phyloP scores from a whole-genome alignment of 495 filamentous ascomycete genomes.

The Copromyces sp. region DNA sequence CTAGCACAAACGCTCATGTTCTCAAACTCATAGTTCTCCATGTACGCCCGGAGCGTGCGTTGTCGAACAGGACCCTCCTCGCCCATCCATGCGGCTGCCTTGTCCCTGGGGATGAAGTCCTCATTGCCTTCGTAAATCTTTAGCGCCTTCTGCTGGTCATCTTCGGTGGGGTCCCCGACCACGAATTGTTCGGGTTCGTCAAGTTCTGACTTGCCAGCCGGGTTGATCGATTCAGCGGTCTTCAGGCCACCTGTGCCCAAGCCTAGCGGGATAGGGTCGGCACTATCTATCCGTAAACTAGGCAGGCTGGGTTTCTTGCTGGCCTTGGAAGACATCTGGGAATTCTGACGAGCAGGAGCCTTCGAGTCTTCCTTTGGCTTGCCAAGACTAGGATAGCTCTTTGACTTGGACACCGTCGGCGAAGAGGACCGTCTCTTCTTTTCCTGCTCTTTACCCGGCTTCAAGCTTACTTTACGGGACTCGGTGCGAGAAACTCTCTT shows the following conservation, averaged over 20 bases:
- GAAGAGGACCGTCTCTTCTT: slow-evolving; percentile 17
- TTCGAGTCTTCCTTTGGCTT: slow-evolving; percentile 9
- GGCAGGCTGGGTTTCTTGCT: slow-evolving; percentile 38
- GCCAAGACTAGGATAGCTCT: slow-evolving; percentile 23
- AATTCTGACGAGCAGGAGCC: slow-evolving; percentile 7
- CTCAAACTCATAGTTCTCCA: slow-evolving; percentile 82
- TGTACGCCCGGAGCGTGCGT: slow-evolving; percentile 69
- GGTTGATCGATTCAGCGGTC: slow-evolving; percentile 11
- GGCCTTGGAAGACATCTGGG: slow-evolving; percentile 23
- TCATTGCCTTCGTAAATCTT: slow-evolving; percentile 83
- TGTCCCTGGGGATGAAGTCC: slow-evolving; percentile 60
- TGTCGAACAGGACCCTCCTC: slow-evolving; percentile 57
- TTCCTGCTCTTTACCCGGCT: slow-evolving; percentile 10
- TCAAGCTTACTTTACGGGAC: slow-evolving; percentile 10
- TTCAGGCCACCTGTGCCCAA: slow-evolving; percentile 5
- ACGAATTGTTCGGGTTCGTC: slow-evolving; percentile 37
- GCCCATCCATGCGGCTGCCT: slow-evolving; percentile 84
- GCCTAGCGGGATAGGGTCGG: slow-evolving; percentile 18
- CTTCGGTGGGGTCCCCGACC: slow-evolving; percentile 44
- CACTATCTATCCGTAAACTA: slow-evolving; percentile 24
- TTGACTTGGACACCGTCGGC: slow-evolving; percentile 24
- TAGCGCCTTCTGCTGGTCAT: slow-evolving; percentile 63
- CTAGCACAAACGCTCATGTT: slow-evolving; percentile 72
- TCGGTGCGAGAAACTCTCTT: slow-evolving; percentile 9
- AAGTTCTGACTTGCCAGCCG: slow-evolving; percentile 26